These are phyloP conservation scores for Aegilops speltoides DNA, from an alignment of 176 grass and related monocot genomes.

Conservation along the genomic window DNA sequence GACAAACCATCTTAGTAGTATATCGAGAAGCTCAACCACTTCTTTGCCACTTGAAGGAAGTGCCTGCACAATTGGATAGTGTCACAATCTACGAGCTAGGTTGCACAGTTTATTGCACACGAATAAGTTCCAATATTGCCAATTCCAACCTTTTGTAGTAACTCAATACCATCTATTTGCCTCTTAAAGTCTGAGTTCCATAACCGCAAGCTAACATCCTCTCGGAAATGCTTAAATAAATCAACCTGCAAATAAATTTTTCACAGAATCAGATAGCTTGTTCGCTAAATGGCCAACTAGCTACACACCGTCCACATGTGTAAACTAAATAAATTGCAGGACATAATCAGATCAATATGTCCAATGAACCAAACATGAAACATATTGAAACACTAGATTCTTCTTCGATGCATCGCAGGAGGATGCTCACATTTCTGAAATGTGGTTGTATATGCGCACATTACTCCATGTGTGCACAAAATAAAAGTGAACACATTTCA, in stretches of 20 bases:
- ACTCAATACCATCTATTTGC: constrained; percentile 96
- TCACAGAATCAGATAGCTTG: not conserved
- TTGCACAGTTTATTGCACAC: not conserved
- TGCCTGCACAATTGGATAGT: constrained; percentile 48
- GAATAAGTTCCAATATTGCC: constrained; percentile 18
- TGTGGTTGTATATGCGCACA: not conserved
- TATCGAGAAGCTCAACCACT: constrained; percentile 90
- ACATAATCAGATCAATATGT: not conserved
- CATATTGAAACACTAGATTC: not conserved
- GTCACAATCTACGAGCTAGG: not conserved
- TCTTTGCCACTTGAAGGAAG: constrained; percentile 75
- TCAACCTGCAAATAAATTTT: constrained; percentile 57
- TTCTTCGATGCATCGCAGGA: not conserved
- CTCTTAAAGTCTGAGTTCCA: constrained; percentile 96
- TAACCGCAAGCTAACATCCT: constrained; percentile 90
- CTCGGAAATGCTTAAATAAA: constrained; percentile 90
- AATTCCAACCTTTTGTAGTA: constrained; percentile 89
- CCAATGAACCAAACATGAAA: not conserved
- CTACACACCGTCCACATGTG: not conserved
- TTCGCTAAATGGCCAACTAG: not conserved
- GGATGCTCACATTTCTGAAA: not conserved
- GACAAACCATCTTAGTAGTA: constrained; percentile 97
- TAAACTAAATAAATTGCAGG: not conserved
- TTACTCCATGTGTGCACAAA: not conserved
- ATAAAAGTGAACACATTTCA: not conserved